Percentiles rank a stretch among this genome's conserved stretches.
Conservation (phyloP, 1,139 yeast genomes). For the Sugiyamaella novakii region DNA sequence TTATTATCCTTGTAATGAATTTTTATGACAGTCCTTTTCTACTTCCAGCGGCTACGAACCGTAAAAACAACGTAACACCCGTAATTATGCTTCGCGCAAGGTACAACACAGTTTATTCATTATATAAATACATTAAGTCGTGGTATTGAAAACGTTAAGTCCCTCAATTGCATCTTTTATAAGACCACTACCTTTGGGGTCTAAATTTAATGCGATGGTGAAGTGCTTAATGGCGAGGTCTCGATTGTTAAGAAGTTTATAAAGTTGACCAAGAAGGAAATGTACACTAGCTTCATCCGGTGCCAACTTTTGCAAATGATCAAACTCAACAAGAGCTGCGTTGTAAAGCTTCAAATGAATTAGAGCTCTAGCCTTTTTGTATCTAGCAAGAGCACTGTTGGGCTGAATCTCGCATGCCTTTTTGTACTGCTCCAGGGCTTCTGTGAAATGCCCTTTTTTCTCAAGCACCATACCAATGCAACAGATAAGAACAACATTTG, state of each 20-base stretch:
- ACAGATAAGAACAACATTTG: slow-evolving; percentile 84
- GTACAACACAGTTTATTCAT: too few species aligned
- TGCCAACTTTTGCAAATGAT: slow-evolving; percentile 68
- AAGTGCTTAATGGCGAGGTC: slow-evolving; percentile 81
- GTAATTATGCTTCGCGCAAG: too few species aligned
- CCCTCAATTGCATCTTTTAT: slow-evolving; percentile 56
- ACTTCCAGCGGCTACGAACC: too few species aligned
- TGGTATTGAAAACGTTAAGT: slow-evolving; percentile 10
- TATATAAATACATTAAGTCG: too few species aligned
- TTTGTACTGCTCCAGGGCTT: slow-evolving; percentile 82
- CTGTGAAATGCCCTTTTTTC: slow-evolving; percentile 63
- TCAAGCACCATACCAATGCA: slow-evolving; percentile 95
- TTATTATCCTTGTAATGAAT: slow-evolving; percentile 15
- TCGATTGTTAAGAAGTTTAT: slow-evolving; percentile 73
- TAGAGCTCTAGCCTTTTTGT: slow-evolving; percentile 83
- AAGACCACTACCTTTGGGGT: slow-evolving; percentile 89
- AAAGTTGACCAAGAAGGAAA: slow-evolving; percentile 82
- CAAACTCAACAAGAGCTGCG: slow-evolving; percentile 74
- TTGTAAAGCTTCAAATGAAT: slow-evolving; percentile 70
- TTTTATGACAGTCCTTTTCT: too few species aligned
- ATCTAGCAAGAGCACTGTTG: slow-evolving; percentile 78
- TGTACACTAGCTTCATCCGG: slow-evolving; percentile 97
- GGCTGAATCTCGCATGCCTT: slow-evolving; percentile 87
- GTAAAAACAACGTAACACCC: too few species aligned
- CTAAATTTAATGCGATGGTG: slow-evolving; percentile 86